Evolutionary conservation across 2,329 filamentous ascomycete genomes (phyloP), one percentile per base, ranked within the genome.

Genomic region (Monilinia vaccinii-corymbosi): DNA sequence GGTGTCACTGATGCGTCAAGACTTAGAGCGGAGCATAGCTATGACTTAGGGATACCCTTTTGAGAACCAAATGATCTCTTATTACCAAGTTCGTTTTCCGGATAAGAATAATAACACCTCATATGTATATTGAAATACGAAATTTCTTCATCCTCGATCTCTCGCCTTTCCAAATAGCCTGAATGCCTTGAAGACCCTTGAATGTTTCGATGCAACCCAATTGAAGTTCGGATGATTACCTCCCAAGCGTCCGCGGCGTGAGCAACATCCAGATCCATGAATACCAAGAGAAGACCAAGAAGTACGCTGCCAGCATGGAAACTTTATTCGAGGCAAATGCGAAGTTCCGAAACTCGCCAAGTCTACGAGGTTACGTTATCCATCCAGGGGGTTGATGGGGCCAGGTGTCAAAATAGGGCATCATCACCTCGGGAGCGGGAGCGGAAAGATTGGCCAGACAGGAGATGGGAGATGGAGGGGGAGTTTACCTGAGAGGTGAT

Each of bases 31-130:
- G 51, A 44, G 38, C 25, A 53, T 44, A 23, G 44, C 51, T 58
- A n/a, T 42, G 44, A 58, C 46, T 42, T 58, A 7, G 56, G 46
- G 36, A 58, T 52, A 58, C 34, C 46, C 34, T 52, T 44, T 44
- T 53, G 38, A 32, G 40, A 16, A 28, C 38, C 16, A n/a, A 42
- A 9, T 13, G 18, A 32, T 44, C 38, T 44, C 38, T 23, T 32
- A 60, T 55, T 28, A 31, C 18, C 48, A 36, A 44, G 25, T 53
- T 14, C 38, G 3, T 44, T 44, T 32, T 53, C 28, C 51, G 38
- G 51, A 53, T 44, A 32, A 53, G 38, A 44, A 32, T 42, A 42
- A 53, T 16, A 53, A 53, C 25, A 44, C 25, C n/a, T 28, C 18
- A 48, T 32, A 48, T 48, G 9, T 32, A 48, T 48, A 21, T 32